phyloP scores from a whole-genome alignment of 352 stramenopile species.

The Phytophthora multivora region DNA sequence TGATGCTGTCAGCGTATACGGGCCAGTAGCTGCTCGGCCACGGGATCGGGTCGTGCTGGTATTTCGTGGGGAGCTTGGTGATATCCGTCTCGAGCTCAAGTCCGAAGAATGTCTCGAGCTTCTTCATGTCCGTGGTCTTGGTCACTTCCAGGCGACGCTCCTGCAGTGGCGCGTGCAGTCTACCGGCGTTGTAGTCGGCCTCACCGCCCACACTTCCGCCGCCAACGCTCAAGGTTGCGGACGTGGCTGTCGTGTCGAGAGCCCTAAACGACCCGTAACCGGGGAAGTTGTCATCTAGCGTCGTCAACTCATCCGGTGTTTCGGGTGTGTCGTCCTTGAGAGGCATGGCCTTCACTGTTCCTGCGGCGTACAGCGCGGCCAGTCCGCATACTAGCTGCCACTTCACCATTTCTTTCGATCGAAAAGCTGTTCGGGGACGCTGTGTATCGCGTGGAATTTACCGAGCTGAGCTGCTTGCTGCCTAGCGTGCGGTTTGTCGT shows the following conservation, averaged over 20 bases:
- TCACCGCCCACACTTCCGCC: not conserved
- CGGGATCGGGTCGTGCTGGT: slow-evolving; percentile 46
- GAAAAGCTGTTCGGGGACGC: slow-evolving; percentile 25
- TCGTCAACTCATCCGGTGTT: slow-evolving; percentile 29
- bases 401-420: slow-evolving; percentile 34
- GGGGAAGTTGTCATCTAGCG: slow-evolving; percentile 39
- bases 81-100: slow-evolving; percentile 52
- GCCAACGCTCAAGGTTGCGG: slow-evolving; percentile 27
- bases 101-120: slow-evolving; percentile 56
- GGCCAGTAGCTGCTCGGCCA: slow-evolving; percentile 81
- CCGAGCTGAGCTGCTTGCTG: slow-evolving; percentile 33
- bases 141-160: slow-evolving; percentile 41
- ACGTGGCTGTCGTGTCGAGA: slow-evolving; percentile 11
- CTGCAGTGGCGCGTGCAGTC: slow-evolving; percentile 1
- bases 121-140: slow-evolving; percentile 48
- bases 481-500: slow-evolving; percentile 37
- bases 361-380: slow-evolving; percentile 17
- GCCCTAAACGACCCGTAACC: slow-evolving; percentile 29
- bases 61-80: slow-evolving; percentile 55
- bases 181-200: slow-evolving; percentile 14
- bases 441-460: slow-evolving; percentile 29
- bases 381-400: slow-evolving; percentile 34
- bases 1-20: slow-evolving; percentile 65
- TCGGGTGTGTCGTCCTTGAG: slow-evolving; percentile 34
- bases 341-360: slow-evolving; percentile 17